These are phyloP conservation scores for Pezicula neosporulosa DNA, from an alignment of 2,329 filamentous ascomycete species.

Conservation along the genomic window DNA sequence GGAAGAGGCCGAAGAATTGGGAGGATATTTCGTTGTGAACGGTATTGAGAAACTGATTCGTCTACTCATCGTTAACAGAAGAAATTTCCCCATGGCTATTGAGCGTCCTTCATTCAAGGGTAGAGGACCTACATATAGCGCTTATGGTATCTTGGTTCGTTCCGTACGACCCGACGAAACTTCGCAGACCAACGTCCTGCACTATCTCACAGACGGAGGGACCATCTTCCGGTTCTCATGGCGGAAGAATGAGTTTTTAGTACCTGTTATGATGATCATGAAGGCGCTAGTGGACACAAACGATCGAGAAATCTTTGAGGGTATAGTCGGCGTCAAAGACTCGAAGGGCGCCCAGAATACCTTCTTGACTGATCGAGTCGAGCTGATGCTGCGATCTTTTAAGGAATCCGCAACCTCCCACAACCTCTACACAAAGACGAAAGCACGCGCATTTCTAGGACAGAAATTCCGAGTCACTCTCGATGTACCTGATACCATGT, in stretches of 20 bases:
- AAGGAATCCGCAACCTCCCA: conserved; percentile 60
- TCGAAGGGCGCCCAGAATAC: conserved; percentile 82
- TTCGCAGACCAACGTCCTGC: conserved; percentile 93
- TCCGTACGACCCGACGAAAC: conserved; percentile 96
- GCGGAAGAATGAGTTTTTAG: conserved; percentile 95
- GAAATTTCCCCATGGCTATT: conserved; percentile 96
- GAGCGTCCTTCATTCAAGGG: conserved; percentile 85
- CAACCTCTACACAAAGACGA: conserved; percentile 73
- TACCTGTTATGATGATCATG: conserved; percentile 93
- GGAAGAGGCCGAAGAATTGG: conserved; percentile 93
- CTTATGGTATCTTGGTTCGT: conserved; percentile 85
- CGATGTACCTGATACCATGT: conserved; percentile 77
- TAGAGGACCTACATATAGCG: conserved; percentile 82
- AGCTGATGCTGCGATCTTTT: conserved; percentile 88
- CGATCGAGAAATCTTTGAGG: conserved; percentile 92
- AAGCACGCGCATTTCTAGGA: conserved; percentile 83
- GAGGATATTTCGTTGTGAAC: conserved; percentile 96
- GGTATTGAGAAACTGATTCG: conserved; percentile 96
- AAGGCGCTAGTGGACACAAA: conserved; percentile 96
- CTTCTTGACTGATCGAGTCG: conserved; percentile 91
- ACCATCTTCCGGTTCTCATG: conserved; percentile 97
- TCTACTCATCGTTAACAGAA: conserved; percentile 81
- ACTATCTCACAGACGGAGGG: conserved; percentile 94
- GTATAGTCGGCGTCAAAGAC: conserved; percentile 74
- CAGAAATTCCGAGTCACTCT: conserved; percentile 89